These are phyloP conservation scores for Macadamia integrifolia DNA, from an alignment of 164 flowering plant genomes.

Conservation along the genomic window DNA sequence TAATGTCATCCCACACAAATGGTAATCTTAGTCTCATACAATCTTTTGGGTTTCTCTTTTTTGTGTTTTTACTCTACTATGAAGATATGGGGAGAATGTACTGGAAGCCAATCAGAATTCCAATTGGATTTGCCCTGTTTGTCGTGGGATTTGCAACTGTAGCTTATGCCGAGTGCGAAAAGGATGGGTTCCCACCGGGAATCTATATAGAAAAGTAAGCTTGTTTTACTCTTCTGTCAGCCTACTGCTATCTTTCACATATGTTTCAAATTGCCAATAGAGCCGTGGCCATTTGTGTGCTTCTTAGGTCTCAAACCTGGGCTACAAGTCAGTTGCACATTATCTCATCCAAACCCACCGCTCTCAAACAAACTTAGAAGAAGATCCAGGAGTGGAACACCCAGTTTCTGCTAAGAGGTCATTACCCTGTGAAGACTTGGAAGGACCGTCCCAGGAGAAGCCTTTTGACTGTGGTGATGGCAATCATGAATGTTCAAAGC, in stretches of 20 bases:
- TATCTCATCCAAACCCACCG: slow-evolving; percentile 67
- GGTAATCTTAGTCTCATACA: background rate
- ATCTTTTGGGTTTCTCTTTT: background rate
- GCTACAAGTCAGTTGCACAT: slow-evolving; percentile 90
- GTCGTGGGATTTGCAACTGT: slow-evolving; percentile 97
- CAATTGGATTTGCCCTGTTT: slow-evolving; percentile 81
- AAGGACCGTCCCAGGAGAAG: slow-evolving; percentile 13
- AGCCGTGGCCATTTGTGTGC: slow-evolving; percentile 1
- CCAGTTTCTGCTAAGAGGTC: slow-evolving; percentile 53
- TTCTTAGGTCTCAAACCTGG: slow-evolving; percentile 50
- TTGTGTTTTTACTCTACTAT: background rate
- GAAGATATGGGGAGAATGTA: slow-evolving; percentile 95
- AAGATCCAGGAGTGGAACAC: slow-evolving; percentile 8
- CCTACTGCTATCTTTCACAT: too few relatives aligned
- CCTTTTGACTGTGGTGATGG: slow-evolving; percentile 1
- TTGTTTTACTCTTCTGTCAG: background rate
- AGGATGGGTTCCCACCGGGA: slow-evolving; percentile 91
- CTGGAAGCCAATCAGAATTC: slow-evolving; percentile 72
- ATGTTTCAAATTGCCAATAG: background rate
- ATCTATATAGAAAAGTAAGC: slow-evolving; percentile 59
- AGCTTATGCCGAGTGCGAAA: slow-evolving; percentile 79
- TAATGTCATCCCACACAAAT: background rate
- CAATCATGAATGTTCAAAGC: background rate
- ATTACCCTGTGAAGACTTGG: slow-evolving; percentile 40
- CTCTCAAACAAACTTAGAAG: slow-evolving; percentile 18